These are phyloP conservation scores for Alopecurus myosuroides DNA, from an alignment of 176 grass and related monocot species.

Conservation along the genomic window DNA sequence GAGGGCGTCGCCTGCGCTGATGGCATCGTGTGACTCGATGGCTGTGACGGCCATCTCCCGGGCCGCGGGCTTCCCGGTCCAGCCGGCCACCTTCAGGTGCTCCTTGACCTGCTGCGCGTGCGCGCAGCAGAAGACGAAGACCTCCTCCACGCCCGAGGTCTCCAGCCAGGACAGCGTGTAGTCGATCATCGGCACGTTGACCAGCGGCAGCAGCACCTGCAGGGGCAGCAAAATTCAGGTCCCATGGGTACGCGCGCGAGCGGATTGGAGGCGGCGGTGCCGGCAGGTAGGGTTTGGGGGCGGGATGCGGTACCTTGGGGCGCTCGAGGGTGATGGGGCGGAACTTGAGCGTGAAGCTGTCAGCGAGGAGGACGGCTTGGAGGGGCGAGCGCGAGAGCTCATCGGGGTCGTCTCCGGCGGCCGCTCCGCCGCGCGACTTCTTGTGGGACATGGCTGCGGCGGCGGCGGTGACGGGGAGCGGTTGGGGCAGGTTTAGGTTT, in stretches of 20 bases:
- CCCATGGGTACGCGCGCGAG: neutral
- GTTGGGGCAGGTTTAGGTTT: conserved; percentile 34
- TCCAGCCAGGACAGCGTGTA: conserved; percentile 93
- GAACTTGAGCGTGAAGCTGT: conserved; percentile 85
- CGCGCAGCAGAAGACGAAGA: conserved; percentile 81
- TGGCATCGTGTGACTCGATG: conserved; percentile 71
- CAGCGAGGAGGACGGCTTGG: conserved; percentile 89
- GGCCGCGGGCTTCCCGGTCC: conserved; percentile 35
- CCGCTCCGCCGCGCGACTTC: conserved; percentile 44
- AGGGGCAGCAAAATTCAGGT: neutral
- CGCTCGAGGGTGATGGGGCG: conserved; percentile 90
- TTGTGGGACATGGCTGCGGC: conserved; percentile 58
- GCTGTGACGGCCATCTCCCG: conserved; percentile 45
- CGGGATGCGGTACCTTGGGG: conserved; percentile 61
- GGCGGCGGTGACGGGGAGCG: conserved; percentile 8
- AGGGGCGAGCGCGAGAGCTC: conserved; percentile 66
- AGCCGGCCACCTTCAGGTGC: conserved; percentile 58
- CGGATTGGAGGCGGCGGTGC: neutral
- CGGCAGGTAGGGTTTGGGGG: neutral
- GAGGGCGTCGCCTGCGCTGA: conserved; percentile 70
- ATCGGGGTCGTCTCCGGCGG: conserved; percentile 55
- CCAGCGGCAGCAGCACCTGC: conserved; percentile 85
- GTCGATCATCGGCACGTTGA: conserved; percentile 86
- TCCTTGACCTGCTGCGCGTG: conserved; percentile 84
- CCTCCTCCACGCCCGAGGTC: conserved; percentile 73